Percentiles rank a stretch among this genome's conserved stretches.
Evolutionary conservation across 2,329 filamentous ascomycete genomes (phyloP).

Genomic region (Colletotrichum paranaense): DNA sequence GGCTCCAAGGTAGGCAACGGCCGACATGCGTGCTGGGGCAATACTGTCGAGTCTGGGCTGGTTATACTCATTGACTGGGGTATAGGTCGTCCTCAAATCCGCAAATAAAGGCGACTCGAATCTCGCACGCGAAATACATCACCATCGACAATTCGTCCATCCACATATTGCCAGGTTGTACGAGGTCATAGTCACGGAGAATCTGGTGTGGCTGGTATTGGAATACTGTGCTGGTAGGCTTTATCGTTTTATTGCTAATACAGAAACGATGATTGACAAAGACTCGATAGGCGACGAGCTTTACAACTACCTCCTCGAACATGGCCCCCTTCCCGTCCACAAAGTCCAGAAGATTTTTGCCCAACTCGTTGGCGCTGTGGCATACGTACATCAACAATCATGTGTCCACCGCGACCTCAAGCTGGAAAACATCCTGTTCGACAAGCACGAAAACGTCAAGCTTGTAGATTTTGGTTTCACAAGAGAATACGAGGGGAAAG

Average conservation of each 20-base stretch:
- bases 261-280: conserved; percentile 41
- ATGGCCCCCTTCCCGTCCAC: conserved; percentile 84
- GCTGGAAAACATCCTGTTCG: conserved; percentile 94
- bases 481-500: conserved; percentile 93
- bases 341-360: conserved; percentile 97
- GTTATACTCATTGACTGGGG: conserved; percentile 11
- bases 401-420: conserved; percentile 98
- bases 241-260: conserved; percentile 36
- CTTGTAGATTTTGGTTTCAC: conserved; percentile 98
- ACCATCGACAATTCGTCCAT: conserved; percentile 97
- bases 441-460: conserved; percentile 98
- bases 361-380: conserved; percentile 93
- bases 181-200: conserved; percentile 97
- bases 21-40: background rate
- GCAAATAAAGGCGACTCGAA: conserved; percentile 97
- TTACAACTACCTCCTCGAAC: conserved; percentile 92
- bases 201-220: conserved; percentile 92
- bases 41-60: background rate
- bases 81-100: conserved; percentile 95
- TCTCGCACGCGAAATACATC: conserved; percentile 96
- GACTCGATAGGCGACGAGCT: conserved; percentile 82
- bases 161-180: conserved; percentile 97
- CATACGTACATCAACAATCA: conserved; percentile 93
- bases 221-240: conserved; percentile 90
- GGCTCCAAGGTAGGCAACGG: conserved; percentile 83